A percentile compares a stretch with the other conserved stretches of the same genome.
phyloP scores from a whole-genome alignment of 805 yeast species.

The Schwanniomyces pseudopolymorphus region DNA sequence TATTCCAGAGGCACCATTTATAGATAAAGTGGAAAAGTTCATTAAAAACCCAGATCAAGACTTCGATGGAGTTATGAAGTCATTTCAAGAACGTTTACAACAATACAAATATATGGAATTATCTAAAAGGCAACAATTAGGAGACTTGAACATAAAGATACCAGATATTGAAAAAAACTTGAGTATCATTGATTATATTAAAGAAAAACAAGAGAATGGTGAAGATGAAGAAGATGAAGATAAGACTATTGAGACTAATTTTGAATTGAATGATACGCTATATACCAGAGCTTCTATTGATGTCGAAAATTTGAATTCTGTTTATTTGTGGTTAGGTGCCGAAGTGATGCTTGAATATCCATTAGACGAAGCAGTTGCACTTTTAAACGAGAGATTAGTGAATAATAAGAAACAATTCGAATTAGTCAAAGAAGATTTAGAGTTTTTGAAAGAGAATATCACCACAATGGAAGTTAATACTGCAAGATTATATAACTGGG shows the following conservation, averaged over 20 bases:
- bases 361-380: conserved; percentile 76
- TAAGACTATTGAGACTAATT: conserved; percentile 60
- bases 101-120: conserved; percentile 88
- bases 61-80: conserved; percentile 64
- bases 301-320: conserved; percentile 53
- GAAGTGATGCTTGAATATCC: conserved; percentile 97
- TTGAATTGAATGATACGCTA: conserved; percentile 90
- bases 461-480: conserved; percentile 98
- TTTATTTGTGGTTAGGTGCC: conserved; percentile 95
- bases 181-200: conserved; percentile 63
- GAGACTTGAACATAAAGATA: conserved; percentile 62
- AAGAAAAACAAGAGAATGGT: conserved; percentile 42
- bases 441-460: conserved; percentile 80
- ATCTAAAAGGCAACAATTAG: conserved; percentile 48
- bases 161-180: conserved; percentile 93
- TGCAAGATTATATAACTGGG: conserved; percentile 89
- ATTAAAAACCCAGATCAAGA: conserved; percentile 63
- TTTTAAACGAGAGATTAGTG: conserved; percentile 60
- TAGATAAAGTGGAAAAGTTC: conserved; percentile 76
- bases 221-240: conserved; percentile 22
- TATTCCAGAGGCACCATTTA: conserved; percentile 94
- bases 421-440: conserved; percentile 78
- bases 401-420: conserved; percentile 60
- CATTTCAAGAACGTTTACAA: conserved; percentile 84
- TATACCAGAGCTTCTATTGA: conserved; percentile 79